Evolutionary conservation across 2,329 filamentous ascomycete species (phyloP).

Genomic region (Didymella segeticola): DNA sequence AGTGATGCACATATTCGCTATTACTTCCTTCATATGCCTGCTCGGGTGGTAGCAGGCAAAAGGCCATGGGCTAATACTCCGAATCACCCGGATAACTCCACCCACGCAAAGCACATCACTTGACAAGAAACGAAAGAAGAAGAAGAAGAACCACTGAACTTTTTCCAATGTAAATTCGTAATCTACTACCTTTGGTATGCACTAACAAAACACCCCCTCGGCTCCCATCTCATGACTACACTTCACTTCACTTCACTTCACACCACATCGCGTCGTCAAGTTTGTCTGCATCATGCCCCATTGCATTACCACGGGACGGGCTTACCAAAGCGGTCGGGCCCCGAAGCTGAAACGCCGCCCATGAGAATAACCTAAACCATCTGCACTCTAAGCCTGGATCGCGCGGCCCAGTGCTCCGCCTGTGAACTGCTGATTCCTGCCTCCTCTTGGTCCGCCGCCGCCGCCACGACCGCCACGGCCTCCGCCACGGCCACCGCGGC

Average conservation of each 20-base stretch:
- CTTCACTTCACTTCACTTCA: too few relatives aligned
- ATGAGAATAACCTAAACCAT: constrained; percentile 21
- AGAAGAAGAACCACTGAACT: constrained; percentile 3
- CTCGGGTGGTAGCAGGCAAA: too few relatives aligned
- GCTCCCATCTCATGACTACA: too few relatives aligned
- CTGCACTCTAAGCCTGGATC: constrained; percentile 53
- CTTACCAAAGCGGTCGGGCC: constrained; percentile 7
- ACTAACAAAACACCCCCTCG: constrained; percentile 5
- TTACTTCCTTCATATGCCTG: too few relatives aligned
- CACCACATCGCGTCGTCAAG: too few relatives aligned
- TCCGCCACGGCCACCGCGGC: constrained; percentile 64
- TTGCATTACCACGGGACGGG: constrained; percentile 18
- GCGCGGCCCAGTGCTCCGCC: constrained; percentile 75
- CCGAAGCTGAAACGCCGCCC: constrained; percentile 16
- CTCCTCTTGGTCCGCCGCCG: constrained; percentile 62
- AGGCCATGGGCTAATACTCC: too few relatives aligned
- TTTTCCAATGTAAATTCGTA: constrained; percentile 17
- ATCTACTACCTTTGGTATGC: constrained; percentile 17
- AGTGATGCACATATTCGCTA: too few relatives aligned
- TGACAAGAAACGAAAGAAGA: too few relatives aligned
- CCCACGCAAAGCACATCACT: too few relatives aligned
- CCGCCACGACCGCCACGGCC: constrained; percentile 70
- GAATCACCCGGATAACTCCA: too few relatives aligned
- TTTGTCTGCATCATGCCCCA: constrained; percentile 20
- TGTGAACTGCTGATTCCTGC: constrained; percentile 79